Base-by-base conservation (phyloP, 306 rosid genomes). In the Ammopiptanthus mongolicus region DNA sequence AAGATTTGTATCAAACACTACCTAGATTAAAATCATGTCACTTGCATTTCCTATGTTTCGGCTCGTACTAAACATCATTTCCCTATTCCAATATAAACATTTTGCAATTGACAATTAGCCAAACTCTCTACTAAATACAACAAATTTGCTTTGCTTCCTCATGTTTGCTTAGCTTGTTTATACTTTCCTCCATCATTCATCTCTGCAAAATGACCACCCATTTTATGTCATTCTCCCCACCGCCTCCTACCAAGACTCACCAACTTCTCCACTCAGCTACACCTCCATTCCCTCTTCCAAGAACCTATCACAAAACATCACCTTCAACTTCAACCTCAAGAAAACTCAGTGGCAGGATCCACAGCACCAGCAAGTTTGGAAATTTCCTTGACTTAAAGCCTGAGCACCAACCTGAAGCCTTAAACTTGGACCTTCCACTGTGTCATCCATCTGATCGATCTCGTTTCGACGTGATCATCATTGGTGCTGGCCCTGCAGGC, bases 401-500 rank as follows among this genome's bases (percentile, higher is more conserved):
- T 0, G 87, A 87, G 55, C 33, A 74, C 19, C 62, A 77, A 21
- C 87, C 83, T 0, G 82, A 86, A 48, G 8, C 46, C 19, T 77
- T 89, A 1, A 81, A 84, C 28, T 84, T 91, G 18, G 92, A 93
- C 63, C 93, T 91, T 34, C 91, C 92, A 1, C 47, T 61, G 86
- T 73, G 70, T 22, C 86, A 83, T 56, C 87, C 93, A 0, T 74
- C 87, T 1, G 78, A 76, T 25, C 78, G 81, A 0, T 25, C 76
- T 63, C 84, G 53, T 22, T 83, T 84, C 7, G 94, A 93, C 14
- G 94, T 88, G 76, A 77, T 89, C 83, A 41, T 93, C 56, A 78
- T 91, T 0, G 94, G 98, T 29, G 69, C 91, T 2, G 96, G 97
- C 18, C 98, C 98, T 0, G 96, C 91, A 0, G 98, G 98, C 8